Conservation (phyloP, 1,284 basidiomycete genomes). For the Gomphus bonarii region DNA sequence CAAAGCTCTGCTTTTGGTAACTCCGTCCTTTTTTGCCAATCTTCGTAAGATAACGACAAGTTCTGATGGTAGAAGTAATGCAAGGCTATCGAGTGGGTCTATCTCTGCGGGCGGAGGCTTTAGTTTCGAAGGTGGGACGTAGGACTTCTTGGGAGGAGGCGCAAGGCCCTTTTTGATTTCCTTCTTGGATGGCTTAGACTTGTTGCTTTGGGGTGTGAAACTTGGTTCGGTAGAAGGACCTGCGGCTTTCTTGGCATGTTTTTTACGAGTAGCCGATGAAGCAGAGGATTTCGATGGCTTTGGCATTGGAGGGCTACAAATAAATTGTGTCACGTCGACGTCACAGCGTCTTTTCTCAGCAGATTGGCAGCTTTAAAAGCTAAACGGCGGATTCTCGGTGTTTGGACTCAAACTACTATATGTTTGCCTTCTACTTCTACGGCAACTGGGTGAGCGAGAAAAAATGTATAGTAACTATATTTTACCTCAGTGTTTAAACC, state of each 20-base stretch:
- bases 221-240: slow-evolving; percentile 19
- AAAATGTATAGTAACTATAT: too few species aligned
- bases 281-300: slow-evolving; percentile 65
- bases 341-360: too few species aligned
- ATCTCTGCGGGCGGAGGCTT: slow-evolving; percentile 67
- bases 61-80: slow-evolving; percentile 72
- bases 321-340: neutral
- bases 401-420: too few species aligned
- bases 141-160: slow-evolving; percentile 59
- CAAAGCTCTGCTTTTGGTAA: slow-evolving; percentile 79
- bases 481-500: too few species aligned
- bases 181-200: slow-evolving; percentile 27
- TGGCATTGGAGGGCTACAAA: slow-evolving; percentile 23
- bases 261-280: slow-evolving; percentile 75
- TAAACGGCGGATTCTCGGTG: too few species aligned
- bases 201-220: slow-evolving; percentile 22
- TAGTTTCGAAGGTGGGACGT: slow-evolving; percentile 72
- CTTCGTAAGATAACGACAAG: slow-evolving; percentile 76
- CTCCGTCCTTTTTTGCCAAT: slow-evolving; percentile 85
- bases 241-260: slow-evolving; percentile 60
- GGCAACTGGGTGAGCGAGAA: too few species aligned
- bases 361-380: too few species aligned
- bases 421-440: too few species aligned
- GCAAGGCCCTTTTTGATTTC: slow-evolving; percentile 45
- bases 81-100: slow-evolving; percentile 87